Evolutionary conservation across 2,329 filamentous ascomycete species (phyloP), one percentile per base, ranked within the genome.

Genomic region (Trichophyton simii): DNA sequence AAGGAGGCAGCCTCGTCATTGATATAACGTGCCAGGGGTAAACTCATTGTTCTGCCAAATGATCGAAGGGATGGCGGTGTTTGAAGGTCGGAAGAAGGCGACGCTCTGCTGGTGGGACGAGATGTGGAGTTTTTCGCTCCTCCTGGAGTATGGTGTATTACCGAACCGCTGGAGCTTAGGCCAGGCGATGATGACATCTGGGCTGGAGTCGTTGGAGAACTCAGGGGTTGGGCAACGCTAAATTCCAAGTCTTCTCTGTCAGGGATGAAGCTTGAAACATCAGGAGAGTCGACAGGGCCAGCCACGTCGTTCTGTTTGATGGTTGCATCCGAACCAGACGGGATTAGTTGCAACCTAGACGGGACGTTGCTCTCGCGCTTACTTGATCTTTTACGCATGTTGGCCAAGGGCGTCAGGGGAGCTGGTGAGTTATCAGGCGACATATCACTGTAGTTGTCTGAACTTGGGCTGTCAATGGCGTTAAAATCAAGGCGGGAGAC

Each of bases 21-120:
- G 55, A 76, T 75, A 46, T 75, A 75, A 2, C 73, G 71, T 62
- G 74, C 70, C 9, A 75, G 64, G 20, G 73, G 73, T 48, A 75
- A 62, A 62, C 73, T 75, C 8, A 74, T 70, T 0, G 69, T 66
- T 28, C 71, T 66, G 57, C 64, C 70, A 50, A 71, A 59, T 13
- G 20, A 34, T 22, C 44, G 58, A 3, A 48, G 22, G 11, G 36
- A 41, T 11, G 55, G 55, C 15, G 55, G 36, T 9, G 55, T 58
- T 13, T 25, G 55, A 7, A 18, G 1, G 15, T 58, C 34, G 4
- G 55, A 22, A n/a, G 55, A 44, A 3, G 55, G 22, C 5, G 22
- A 58, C 15, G 18, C 20, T 9, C 41, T 44, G 3, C 6, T 41
- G 3, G 55, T 18, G 42, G 4, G 7, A 9, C 11, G 28, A 28